Evolutionary conservation across 352 stramenopile species (phyloP).

Genomic region (Globisporangium spinosum): DNA sequence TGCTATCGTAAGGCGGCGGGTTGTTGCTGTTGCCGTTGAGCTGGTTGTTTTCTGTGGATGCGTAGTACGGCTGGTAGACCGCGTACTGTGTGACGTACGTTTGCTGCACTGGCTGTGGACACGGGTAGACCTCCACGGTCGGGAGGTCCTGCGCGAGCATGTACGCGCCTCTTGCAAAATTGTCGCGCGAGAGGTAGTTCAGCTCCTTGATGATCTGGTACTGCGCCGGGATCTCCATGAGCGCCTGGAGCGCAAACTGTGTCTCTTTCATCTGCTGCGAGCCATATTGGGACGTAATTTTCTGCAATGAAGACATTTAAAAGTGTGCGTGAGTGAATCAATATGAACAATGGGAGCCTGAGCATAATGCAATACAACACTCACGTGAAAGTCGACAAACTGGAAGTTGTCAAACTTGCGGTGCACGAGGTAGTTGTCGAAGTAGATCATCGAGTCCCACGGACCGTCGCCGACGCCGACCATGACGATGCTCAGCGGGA

Average conservation of each 20-base stretch:
- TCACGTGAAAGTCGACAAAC: slow-evolving; percentile 79
- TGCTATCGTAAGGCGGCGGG: background rate
- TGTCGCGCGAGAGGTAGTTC: slow-evolving; percentile 43
- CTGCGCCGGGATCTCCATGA: slow-evolving; percentile 86
- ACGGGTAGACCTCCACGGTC: slow-evolving; percentile 59
- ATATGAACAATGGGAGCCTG: background rate
- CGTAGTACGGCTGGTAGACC: slow-evolving; percentile 27
- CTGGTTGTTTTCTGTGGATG: background rate
- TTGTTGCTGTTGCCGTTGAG: slow-evolving; percentile 17
- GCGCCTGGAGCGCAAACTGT: slow-evolving; percentile 76
- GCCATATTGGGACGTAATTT: slow-evolving; percentile 46
- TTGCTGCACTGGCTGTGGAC: slow-evolving; percentile 32
- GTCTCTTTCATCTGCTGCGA: slow-evolving; percentile 46
- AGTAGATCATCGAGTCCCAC: slow-evolving; percentile 81
- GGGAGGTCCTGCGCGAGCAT: slow-evolving; percentile 51
- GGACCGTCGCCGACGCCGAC: slow-evolving; percentile 77
- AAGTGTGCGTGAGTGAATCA: background rate
- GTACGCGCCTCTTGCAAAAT: slow-evolving; percentile 30
- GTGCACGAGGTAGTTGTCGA: slow-evolving; percentile 73
- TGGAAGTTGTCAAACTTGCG: slow-evolving; percentile 88
- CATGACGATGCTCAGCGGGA: slow-evolving; percentile 78
- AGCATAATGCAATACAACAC: background rate
- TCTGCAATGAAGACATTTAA: slow-evolving; percentile 21
- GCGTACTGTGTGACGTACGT: slow-evolving; percentile 25
- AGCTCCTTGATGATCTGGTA: slow-evolving; percentile 78